These are phyloP conservation scores for Leucaena leucocephala DNA, from an alignment of 306 rosid genomes.

Conservation along the genomic window DNA sequence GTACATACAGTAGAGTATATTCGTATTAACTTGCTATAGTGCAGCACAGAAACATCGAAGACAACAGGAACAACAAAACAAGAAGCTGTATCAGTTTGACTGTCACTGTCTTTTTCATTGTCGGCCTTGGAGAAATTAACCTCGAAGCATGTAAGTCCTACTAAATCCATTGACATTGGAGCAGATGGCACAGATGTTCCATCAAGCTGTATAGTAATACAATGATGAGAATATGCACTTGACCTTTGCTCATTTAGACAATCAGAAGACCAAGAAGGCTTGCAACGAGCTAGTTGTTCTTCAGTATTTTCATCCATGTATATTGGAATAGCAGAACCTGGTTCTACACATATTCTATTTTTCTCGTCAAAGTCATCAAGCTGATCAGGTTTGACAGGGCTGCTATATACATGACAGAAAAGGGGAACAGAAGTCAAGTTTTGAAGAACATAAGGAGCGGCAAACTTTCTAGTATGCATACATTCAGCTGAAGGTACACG, in stretches of 20 bases:
- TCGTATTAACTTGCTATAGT: slow-evolving; percentile 79
- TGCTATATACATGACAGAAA: slow-evolving; percentile 55
- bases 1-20: slow-evolving; percentile 85
- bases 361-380: slow-evolving; percentile 42
- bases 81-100: slow-evolving; percentile 39
- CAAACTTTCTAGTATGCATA: slow-evolving; percentile 60
- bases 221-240: slow-evolving; percentile 74
- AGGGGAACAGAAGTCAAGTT: slow-evolving; percentile 87
- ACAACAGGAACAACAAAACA: slow-evolving; percentile 88
- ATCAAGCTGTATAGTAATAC: slow-evolving; percentile 80
- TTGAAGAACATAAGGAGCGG: slow-evolving; percentile 90
- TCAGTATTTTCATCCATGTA: slow-evolving; percentile 67
- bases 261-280: slow-evolving; percentile 71
- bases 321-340: slow-evolving; percentile 80
- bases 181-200: slow-evolving; percentile 73
- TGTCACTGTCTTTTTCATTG: slow-evolving; percentile 43
- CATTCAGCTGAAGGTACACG: slow-evolving; percentile 51
- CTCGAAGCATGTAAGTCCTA: slow-evolving; percentile 86
- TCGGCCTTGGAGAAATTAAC: slow-evolving; percentile 73
- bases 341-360: slow-evolving; percentile 60
- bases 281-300: slow-evolving; percentile 60
- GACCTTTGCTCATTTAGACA: slow-evolving; percentile 62
- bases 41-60: slow-evolving; percentile 86
- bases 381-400: slow-evolving; percentile 53
- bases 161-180: slow-evolving; percentile 96